Evolutionary conservation across 169 alveolate species (phyloP).

Genomic region (Plasmodium ovale): DNA sequence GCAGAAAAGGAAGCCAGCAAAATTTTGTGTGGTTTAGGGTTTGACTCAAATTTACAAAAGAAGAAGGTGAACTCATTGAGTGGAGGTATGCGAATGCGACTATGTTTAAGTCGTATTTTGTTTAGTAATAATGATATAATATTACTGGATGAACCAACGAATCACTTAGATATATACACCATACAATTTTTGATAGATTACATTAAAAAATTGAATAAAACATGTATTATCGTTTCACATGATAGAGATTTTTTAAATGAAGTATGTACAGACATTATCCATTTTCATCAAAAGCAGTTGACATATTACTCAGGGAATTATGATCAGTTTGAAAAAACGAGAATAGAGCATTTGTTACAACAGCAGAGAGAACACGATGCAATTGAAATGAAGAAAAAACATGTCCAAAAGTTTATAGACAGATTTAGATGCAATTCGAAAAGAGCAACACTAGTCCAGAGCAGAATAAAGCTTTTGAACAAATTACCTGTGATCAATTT

Average conservation of each 20-base stretch:
- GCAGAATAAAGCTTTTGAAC: conserved; percentile 94
- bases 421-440: conserved; percentile 95
- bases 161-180: conserved; percentile 82
- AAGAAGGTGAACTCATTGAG: conserved; percentile 92
- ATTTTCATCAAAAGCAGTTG: conserved; percentile 89
- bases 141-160: conserved; percentile 86
- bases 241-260: conserved; percentile 96
- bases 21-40: conserved; percentile 93
- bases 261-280: conserved; percentile 96
- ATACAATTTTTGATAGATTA: conserved; percentile 96
- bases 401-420: conserved; percentile 96
- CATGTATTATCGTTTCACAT: conserved; percentile 97
- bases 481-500: conserved; percentile 95
- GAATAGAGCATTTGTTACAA: conserved; percentile 90
- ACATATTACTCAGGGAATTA: conserved; percentile 96
- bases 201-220: conserved; percentile 90
- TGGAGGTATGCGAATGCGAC: conserved; percentile 89
- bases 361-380: conserved; percentile 92
- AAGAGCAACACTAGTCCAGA: conserved; percentile 95
- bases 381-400: conserved; percentile 91
- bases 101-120: conserved; percentile 86
- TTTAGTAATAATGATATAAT: conserved; percentile 88
- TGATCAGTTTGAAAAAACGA: conserved; percentile 93
- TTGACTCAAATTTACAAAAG: conserved; percentile 89
- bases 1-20: conserved; percentile 77